Conservation (phyloP, 192 early-diverging fungal species). For the Backusella tuberculispora region DNA sequence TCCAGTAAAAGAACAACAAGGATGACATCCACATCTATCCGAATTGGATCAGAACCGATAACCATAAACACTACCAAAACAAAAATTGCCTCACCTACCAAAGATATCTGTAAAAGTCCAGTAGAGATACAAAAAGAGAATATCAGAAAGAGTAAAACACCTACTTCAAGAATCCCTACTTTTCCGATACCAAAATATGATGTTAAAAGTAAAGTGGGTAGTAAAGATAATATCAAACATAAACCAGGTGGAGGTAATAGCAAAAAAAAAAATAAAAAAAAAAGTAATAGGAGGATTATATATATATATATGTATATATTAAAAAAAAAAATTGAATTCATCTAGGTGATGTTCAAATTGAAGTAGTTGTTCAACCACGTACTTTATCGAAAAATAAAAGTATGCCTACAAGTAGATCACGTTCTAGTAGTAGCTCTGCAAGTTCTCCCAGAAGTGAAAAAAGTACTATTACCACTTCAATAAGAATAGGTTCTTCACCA, state of each 20-base stretch:
- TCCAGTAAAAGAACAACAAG: conserved; percentile 3
- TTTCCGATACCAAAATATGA: not conserved
- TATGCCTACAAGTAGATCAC: not conserved
- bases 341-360: not conserved
- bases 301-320: not conserved
- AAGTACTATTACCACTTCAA: conserved; percentile 1
- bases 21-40: conserved; percentile 16
- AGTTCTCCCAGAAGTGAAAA: conserved; percentile 1
- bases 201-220: conserved; percentile 13
- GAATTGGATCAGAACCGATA: not conserved
- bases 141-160: conserved; percentile 1
- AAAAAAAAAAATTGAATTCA: conserved; percentile 1
- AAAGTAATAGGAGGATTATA: not conserved
- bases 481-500: not conserved
- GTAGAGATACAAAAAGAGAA: not conserved
- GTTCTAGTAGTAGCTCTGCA: not conserved
- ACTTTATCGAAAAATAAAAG: not conserved
- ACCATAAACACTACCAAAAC: not conserved
- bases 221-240: conserved; percentile 14
- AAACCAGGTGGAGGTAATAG: conserved; percentile 25
- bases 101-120: not conserved
- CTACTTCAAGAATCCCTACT: not conserved
- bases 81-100: not conserved
- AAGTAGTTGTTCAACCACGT: not conserved
- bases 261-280: not conserved